Conservation (phyloP, 495 filamentous ascomycete genomes). For the Aspergillus ellipticus region DNA sequence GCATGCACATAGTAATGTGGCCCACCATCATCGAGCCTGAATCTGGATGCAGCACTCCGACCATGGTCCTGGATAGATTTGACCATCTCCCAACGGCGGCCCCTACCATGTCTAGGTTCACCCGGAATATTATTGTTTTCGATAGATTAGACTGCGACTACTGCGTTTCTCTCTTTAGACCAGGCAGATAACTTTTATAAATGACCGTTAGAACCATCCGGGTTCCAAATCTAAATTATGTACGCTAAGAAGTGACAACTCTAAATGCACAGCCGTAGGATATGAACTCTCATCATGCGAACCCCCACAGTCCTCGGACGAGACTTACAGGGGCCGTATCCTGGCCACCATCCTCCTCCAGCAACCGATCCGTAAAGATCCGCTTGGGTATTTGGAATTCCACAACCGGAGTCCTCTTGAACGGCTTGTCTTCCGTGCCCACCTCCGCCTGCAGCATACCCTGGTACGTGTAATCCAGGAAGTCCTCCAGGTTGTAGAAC, state of each 20-base stretch:
- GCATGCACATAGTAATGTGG: neutral
- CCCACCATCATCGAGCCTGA: neutral
- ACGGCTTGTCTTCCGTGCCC: conserved; percentile 55
- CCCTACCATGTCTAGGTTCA: neutral
- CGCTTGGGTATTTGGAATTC: conserved; percentile 92
- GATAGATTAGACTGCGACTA: conserved; percentile 5
- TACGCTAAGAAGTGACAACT: conserved; percentile 9
- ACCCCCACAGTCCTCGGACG: conserved; percentile 40
- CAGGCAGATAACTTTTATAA: neutral
- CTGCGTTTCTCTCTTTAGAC: neutral
- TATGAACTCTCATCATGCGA: conserved; percentile 16
- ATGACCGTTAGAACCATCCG: neutral
- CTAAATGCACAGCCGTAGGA: neutral
- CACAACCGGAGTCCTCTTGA: conserved; percentile 82
- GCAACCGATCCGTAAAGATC: conserved; percentile 59
- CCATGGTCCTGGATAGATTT: neutral
- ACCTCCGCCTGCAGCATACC: conserved; percentile 84
- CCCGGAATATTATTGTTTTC: conserved; percentile 7
- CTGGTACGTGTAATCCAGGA: conserved; percentile 89
- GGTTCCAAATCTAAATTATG: conserved; percentile 7
- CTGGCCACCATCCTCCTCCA: conserved; percentile 42
- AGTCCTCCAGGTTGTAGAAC: conserved; percentile 88
- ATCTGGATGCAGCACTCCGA: neutral
- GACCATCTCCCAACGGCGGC: neutral
- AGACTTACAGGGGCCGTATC: conserved; percentile 39